Conservation (phyloP, 495 filamentous ascomycete genomes). For the Baudoinia panamericana region DNA sequence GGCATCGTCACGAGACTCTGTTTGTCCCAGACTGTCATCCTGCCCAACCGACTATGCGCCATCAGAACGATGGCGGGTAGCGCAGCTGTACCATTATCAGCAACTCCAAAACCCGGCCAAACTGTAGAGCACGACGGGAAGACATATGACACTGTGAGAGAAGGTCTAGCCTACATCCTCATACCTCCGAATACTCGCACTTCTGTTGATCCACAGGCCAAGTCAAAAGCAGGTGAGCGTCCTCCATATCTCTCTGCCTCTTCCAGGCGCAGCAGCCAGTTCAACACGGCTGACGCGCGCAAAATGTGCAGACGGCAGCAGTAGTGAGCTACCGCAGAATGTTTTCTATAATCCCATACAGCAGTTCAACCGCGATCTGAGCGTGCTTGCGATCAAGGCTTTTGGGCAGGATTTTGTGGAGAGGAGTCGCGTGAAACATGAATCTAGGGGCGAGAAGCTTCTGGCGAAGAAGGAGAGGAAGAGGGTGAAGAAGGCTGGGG, state of each 20-base stretch:
- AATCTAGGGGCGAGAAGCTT: conserved; percentile 31
- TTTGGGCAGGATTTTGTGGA: conserved; percentile 58
- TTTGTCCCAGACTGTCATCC: too few relatives aligned
- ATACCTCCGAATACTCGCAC: conserved; percentile 40
- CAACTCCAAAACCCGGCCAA: conserved; percentile 24
- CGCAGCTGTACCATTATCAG: conserved; percentile 1
- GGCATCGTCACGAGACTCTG: too few relatives aligned
- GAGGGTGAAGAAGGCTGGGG: conserved; percentile 22
- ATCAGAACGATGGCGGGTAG: conserved; percentile 1
- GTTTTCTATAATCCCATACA: conserved; percentile 99
- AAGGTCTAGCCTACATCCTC: conserved; percentile 56
- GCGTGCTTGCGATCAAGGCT: conserved; percentile 74
- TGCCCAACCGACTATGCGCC: too few relatives aligned
- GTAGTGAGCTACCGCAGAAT: conserved; percentile 40
- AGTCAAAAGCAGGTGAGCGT: conserved; percentile 31
- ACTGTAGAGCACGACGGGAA: conserved; percentile 36
- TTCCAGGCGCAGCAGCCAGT: conserved; percentile 7
- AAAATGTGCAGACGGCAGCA: not conserved
- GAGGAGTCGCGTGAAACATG: conserved; percentile 25
- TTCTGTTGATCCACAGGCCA: conserved; percentile 31
- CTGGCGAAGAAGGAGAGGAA: conserved; percentile 33
- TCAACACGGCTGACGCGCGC: conserved; percentile 7
- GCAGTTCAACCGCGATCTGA: conserved; percentile 94
- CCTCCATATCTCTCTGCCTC: not conserved
- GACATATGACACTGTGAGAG: conserved; percentile 49